Evolutionary conservation across 2,329 filamentous ascomycete genomes (phyloP).

Genomic region (Aspergillus thermomutatus): DNA sequence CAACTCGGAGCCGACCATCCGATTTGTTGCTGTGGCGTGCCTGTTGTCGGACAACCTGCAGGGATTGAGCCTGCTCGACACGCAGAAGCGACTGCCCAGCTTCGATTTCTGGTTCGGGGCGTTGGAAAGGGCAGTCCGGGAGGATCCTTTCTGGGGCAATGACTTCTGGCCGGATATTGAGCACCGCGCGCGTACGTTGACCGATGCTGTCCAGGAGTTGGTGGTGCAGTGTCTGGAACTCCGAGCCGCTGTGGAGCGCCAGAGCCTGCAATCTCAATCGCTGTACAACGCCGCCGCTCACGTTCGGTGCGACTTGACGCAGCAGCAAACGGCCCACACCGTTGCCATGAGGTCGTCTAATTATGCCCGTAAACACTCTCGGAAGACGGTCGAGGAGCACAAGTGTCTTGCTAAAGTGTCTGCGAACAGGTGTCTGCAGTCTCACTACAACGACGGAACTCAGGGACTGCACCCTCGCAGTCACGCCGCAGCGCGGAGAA

Average conservation of each 20-base stretch:
- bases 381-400: conserved; percentile 35
- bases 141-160: conserved; percentile 44
- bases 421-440: conserved; percentile 17
- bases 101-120: conserved; percentile 40
- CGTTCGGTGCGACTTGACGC: conserved; percentile 18
- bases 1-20: conserved; percentile 44
- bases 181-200: conserved; percentile 36
- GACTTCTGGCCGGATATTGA: conserved; percentile 42
- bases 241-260: conserved; percentile 21
- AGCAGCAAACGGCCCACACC: conserved; percentile 18
- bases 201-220: conserved; percentile 38
- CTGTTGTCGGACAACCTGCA: conserved; percentile 36
- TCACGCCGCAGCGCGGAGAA: conserved; percentile 17
- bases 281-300: conserved; percentile 16
- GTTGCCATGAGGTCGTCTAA: conserved; percentile 29
- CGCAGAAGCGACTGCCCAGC: conserved; percentile 20
- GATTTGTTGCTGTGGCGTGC: conserved; percentile 41
- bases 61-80: conserved; percentile 19
- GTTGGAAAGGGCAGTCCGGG: conserved; percentile 38
- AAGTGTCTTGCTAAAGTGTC: conserved; percentile 15
- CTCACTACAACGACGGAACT: conserved; percentile 15
- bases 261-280: conserved; percentile 17
- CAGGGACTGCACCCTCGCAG: conserved; percentile 18
- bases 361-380: conserved; percentile 30
- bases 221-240: conserved; percentile 39